These are phyloP conservation scores for Pyronema domesticum DNA, from an alignment of 495 filamentous ascomycete genomes.

Conservation along the genomic window DNA sequence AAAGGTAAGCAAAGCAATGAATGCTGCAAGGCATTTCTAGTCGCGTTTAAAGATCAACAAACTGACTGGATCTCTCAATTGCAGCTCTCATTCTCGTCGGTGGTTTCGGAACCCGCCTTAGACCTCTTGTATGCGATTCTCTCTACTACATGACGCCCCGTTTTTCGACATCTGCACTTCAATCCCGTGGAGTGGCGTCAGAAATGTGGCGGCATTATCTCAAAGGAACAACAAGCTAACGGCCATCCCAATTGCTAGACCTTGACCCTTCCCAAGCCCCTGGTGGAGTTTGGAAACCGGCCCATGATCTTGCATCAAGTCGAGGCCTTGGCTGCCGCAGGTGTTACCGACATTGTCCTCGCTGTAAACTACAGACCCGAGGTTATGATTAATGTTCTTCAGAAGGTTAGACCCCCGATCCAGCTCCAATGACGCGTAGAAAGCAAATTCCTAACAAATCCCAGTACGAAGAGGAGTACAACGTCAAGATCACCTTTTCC, in stretches of 20 bases:
- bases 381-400: constrained; percentile 65
- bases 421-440: not conserved
- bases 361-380: constrained; percentile 98
- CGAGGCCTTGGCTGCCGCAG: constrained; percentile 81
- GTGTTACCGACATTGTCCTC: constrained; percentile 93
- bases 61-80: not conserved
- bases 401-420: constrained; percentile 34
- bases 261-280: constrained; percentile 86
- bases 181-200: not conserved
- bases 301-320: constrained; percentile 99
- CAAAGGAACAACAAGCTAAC: not conserved
- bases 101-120: constrained; percentile 94
- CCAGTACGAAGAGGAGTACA: constrained; percentile 81
- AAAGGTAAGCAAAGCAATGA: not conserved
- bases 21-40: not conserved
- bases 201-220: not conserved
- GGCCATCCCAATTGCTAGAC: constrained; percentile 39
- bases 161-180: constrained; percentile 5
- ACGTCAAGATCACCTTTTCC: constrained; percentile 88
- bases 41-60: not conserved
- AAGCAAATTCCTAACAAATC: not conserved
- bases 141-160: constrained; percentile 22
- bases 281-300: constrained; percentile 96
- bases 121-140: constrained; percentile 63
- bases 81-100: constrained; percentile 97